A percentile compares a stretch with the other conserved stretches of the same genome.
Conservation (phyloP, 2,329 filamentous ascomycete genomes). For the Eutypa lata region DNA sequence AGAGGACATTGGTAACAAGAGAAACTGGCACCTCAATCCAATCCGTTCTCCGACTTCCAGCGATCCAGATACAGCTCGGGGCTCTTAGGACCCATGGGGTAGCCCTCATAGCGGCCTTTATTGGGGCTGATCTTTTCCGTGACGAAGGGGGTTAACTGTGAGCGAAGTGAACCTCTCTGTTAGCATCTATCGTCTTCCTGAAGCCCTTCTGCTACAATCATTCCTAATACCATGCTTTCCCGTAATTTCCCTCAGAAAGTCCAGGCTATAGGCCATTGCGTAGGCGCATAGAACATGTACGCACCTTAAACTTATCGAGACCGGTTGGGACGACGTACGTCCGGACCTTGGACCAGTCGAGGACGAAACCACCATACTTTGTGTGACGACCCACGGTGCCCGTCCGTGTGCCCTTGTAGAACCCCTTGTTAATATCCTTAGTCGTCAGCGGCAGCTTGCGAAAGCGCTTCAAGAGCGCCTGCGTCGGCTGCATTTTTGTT, state of each 20-base stretch:
- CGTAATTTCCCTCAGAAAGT: too few relatives aligned
- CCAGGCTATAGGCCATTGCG: background rate
- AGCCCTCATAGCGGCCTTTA: conserved; percentile 53
- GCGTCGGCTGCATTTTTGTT: conserved; percentile 63
- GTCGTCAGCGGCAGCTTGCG: conserved; percentile 81
- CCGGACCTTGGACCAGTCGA: conserved; percentile 85
- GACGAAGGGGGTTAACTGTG: conserved; percentile 77
- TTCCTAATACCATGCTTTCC: too few relatives aligned
- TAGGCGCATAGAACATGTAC: conserved; percentile 11
- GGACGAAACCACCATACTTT: conserved; percentile 76
- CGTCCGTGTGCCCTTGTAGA: conserved; percentile 93
- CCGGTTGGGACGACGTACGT: conserved; percentile 79
- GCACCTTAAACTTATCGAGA: conserved; percentile 69
- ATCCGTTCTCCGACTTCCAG: conserved; percentile 67
- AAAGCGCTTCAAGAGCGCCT: conserved; percentile 63
- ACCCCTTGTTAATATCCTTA: conserved; percentile 89
- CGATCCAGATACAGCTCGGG: conserved; percentile 60
- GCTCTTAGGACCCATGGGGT: conserved; percentile 52
- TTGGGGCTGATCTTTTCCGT: conserved; percentile 53
- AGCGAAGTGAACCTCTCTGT: background rate
- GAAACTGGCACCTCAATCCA: conserved; percentile 42
- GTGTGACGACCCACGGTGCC: conserved; percentile 85
- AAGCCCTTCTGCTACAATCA: too few relatives aligned
- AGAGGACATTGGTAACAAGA: too few relatives aligned
- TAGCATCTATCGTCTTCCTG: too few relatives aligned